Evolutionary conservation across 495 filamentous ascomycete genomes (phyloP), one percentile per base, ranked within the genome.

Genomic region (Pseudotulostoma volvatum): DNA sequence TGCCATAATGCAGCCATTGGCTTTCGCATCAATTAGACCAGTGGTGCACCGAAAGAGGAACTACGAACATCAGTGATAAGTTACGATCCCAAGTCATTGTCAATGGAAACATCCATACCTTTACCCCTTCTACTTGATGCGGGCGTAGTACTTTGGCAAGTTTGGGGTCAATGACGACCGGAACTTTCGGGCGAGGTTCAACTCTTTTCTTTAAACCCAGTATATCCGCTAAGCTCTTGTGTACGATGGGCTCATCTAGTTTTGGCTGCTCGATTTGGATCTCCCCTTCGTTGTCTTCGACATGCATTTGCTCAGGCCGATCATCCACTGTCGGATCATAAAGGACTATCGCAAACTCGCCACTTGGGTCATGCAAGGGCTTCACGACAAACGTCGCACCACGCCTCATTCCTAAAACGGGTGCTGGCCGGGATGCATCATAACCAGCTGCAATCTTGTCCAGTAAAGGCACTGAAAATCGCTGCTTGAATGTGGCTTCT

Each of bases 1-100:
- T 45, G 90, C 90, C 90, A 99, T 99, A 54, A 99, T 99, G 54
- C 90, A 96, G 0, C 90, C 90, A 59, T 95, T 83, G 16, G 92
- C 92, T 40, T 86, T 90, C 32, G 77, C 71, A 52, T 99, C 90
- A 45, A 96, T 77, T 71, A 96, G 68, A 4, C 90, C 90, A 17
- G 88, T 96, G 14, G 85, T 84, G 54, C 83, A 92, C 37, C 73
- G 70, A 56, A 96, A 99, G 63, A 99, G 74, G 51, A 99, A 99
- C 67, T 74, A 18, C 2, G 32, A 30, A 14, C n/a, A n/a, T n/a
- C n/a, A n/a, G n/a, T n/a, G n/a, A n/a, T n/a, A 17, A 7, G 18
- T 17, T 15, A 19, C 33, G 34, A 47, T 38, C 51, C 40, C n/a
- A n/a, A 38, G 39, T 15, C 7, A 21, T 18, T 11, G 2, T 7